Conservation (phyloP, 345 rosid genomes). For the Fremontodendron californicum region DNA sequence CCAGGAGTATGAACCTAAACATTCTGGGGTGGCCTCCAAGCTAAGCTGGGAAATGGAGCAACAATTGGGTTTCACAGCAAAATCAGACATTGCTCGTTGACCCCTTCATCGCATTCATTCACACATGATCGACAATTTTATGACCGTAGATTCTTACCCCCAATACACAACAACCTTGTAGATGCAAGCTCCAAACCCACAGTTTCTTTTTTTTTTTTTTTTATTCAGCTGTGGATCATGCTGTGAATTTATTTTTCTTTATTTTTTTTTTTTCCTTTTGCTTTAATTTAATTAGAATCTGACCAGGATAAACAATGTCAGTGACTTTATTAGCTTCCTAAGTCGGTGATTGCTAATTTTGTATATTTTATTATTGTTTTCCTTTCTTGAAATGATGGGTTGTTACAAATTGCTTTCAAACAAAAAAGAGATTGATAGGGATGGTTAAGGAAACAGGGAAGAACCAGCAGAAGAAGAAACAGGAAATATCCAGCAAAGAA, state of each 20-base stretch:
- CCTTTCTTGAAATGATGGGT: slow-evolving; percentile 23
- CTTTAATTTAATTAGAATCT: slow-evolving; percentile 9
- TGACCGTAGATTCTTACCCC: slow-evolving; percentile 22
- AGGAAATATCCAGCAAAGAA: background rate
- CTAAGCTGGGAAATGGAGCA: slow-evolving; percentile 68
- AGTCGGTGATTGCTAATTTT: slow-evolving; percentile 25
- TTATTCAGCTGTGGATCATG: slow-evolving; percentile 23
- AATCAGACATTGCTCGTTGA: slow-evolving; percentile 56
- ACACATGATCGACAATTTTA: slow-evolving; percentile 13
- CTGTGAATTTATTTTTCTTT: slow-evolving; percentile 6
- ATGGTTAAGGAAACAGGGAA: slow-evolving; percentile 5
- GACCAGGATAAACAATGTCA: slow-evolving; percentile 6
- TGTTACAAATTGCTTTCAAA: slow-evolving; percentile 33
- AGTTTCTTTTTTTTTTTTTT: too few species aligned
- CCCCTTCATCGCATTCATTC: background rate
- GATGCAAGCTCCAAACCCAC: slow-evolving; percentile 27
- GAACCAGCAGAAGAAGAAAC: background rate
- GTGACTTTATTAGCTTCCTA: slow-evolving; percentile 12
- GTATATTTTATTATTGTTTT: background rate
- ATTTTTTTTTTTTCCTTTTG: background rate
- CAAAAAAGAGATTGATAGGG: slow-evolving; percentile 20
- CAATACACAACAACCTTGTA: slow-evolving; percentile 13
- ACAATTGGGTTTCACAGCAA: slow-evolving; percentile 46
- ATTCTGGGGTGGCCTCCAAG: slow-evolving; percentile 44
- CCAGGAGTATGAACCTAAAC: slow-evolving; percentile 57